phyloP scores from a whole-genome alignment of 2,329 filamentous ascomycete genomes.

The Colletotrichum sansevieriae region DNA sequence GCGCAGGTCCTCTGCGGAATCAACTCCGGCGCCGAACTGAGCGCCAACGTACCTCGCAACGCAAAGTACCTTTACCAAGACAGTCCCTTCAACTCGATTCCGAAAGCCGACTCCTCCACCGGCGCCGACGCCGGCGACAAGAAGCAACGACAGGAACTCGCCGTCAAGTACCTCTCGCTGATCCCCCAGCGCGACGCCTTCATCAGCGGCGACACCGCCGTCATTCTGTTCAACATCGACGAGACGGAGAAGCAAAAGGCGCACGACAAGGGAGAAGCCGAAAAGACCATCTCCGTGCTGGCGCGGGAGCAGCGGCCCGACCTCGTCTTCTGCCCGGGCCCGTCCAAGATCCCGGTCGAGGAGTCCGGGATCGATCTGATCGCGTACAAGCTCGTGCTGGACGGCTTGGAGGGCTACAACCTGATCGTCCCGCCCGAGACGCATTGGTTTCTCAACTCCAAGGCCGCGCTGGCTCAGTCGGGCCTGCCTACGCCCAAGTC shows the following conservation, averaged over 20 bases:
- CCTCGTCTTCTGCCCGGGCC: slow-evolving; percentile 50
- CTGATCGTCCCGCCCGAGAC: slow-evolving; percentile 48
- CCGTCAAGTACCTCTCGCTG: slow-evolving; percentile 52
- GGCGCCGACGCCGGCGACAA: slow-evolving; percentile 15
- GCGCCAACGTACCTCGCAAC: slow-evolving; percentile 49
- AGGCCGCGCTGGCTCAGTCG: slow-evolving; percentile 51
- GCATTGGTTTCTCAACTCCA: slow-evolving; percentile 54
- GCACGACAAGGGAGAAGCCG: slow-evolving; percentile 48
- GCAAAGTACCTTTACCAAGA: slow-evolving; percentile 55
- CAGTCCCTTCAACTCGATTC: slow-evolving; percentile 47
- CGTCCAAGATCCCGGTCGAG: slow-evolving; percentile 45
- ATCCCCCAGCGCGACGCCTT: slow-evolving; percentile 54
- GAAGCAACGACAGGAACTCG: slow-evolving; percentile 43
- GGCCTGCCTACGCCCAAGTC: slow-evolving; percentile 51
- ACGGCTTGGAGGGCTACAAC: slow-evolving; percentile 48
- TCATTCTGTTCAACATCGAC: slow-evolving; percentile 49
- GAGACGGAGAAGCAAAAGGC: slow-evolving; percentile 42
- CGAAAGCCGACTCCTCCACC: slow-evolving; percentile 26
- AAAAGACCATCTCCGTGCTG: slow-evolving; percentile 49
- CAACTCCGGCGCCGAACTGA: slow-evolving; percentile 46
- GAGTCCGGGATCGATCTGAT: slow-evolving; percentile 48
- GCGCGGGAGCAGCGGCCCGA: slow-evolving; percentile 47
- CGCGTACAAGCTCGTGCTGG: slow-evolving; percentile 48
- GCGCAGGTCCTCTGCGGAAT: slow-evolving; percentile 49
- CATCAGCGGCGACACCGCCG: slow-evolving; percentile 46